Evolutionary conservation across 1,284 basidiomycete species (phyloP).

Genomic region (Trichosporon coremiiforme): DNA sequence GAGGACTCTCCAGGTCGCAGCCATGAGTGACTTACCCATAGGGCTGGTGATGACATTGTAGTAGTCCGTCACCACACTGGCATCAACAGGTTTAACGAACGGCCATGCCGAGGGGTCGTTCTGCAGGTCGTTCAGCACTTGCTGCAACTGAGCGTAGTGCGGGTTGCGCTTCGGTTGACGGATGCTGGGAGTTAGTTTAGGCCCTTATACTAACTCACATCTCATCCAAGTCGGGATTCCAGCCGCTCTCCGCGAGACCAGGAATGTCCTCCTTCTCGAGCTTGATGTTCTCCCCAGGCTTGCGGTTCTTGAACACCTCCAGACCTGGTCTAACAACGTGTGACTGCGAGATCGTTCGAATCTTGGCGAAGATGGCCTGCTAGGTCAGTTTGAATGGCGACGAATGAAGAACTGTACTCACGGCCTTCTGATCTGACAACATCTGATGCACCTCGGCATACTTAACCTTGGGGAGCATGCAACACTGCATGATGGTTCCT

Average conservation of each 20-base stretch:
- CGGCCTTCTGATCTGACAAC: slow-evolving; percentile 79
- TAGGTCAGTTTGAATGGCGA: slow-evolving; percentile 19
- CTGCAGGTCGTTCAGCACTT: slow-evolving; percentile 79
- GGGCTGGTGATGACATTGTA: slow-evolving; percentile 87
- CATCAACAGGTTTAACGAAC: slow-evolving; percentile 64
- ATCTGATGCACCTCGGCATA: slow-evolving; percentile 83
- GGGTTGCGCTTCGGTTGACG: slow-evolving; percentile 63
- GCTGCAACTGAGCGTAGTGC: slow-evolving; percentile 71
- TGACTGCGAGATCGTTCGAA: slow-evolving; percentile 80
- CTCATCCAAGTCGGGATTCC: slow-evolving; percentile 83
- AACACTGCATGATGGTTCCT: slow-evolving; percentile 99
- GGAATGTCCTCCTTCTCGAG: slow-evolving; percentile 68
- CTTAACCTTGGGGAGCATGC: slow-evolving; percentile 85
- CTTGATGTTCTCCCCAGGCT: slow-evolving; percentile 47
- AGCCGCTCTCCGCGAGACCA: slow-evolving; percentile 86
- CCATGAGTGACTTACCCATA: slow-evolving; percentile 70
- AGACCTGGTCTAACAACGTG: slow-evolving; percentile 85
- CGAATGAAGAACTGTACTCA: no score
- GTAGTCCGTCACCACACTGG: slow-evolving; percentile 84
- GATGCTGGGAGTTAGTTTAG: slow-evolving; percentile 46
- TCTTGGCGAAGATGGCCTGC: slow-evolving; percentile 79
- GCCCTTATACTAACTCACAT: slow-evolving; percentile 62
- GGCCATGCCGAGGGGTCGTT: slow-evolving; percentile 84
- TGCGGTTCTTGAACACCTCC: slow-evolving; percentile 68
- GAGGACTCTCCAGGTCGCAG: background rate